phyloP scores from a whole-genome alignment of 1,284 basidiomycete species.

The Ceratobasidium sp. region DNA sequence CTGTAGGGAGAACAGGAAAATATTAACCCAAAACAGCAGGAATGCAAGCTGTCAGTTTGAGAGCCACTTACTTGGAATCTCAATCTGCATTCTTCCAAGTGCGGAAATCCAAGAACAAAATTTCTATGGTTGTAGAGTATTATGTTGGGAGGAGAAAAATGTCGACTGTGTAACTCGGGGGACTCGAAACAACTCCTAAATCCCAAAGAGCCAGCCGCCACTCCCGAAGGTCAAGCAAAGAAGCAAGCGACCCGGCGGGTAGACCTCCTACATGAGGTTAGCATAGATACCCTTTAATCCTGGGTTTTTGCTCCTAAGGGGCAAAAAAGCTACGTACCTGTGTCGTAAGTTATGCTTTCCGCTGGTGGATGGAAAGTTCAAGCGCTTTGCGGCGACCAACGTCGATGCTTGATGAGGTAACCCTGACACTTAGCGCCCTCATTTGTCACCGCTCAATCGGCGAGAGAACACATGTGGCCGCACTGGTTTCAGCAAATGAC shows the following conservation, averaged over 20 bases:
- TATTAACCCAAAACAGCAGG: constrained; percentile 11
- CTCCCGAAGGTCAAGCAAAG: not conserved
- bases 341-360: not conserved
- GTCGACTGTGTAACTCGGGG: not conserved
- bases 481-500: too few relatives aligned
- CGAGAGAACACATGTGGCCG: not conserved
- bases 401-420: not conserved
- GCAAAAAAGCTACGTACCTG: not conserved
- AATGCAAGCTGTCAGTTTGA: not conserved
- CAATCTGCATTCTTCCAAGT: constrained; percentile 67
- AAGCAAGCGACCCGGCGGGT: not conserved
- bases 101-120: not conserved
- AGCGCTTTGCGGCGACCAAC: not conserved
- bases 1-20: constrained; percentile 52
- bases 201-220: not conserved
- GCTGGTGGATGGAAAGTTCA: not conserved
- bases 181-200: not conserved
- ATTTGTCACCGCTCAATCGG: too few relatives aligned
- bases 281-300: not conserved
- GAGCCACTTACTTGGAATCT: constrained; percentile 74
- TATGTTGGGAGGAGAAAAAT: not conserved
- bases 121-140: not conserved
- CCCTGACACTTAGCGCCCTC: not conserved
- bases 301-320: not conserved
- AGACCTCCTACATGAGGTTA: not conserved